Evolutionary conservation across 116 monocot species (phyloP).

Genomic region (Thalassia testudinum): DNA sequence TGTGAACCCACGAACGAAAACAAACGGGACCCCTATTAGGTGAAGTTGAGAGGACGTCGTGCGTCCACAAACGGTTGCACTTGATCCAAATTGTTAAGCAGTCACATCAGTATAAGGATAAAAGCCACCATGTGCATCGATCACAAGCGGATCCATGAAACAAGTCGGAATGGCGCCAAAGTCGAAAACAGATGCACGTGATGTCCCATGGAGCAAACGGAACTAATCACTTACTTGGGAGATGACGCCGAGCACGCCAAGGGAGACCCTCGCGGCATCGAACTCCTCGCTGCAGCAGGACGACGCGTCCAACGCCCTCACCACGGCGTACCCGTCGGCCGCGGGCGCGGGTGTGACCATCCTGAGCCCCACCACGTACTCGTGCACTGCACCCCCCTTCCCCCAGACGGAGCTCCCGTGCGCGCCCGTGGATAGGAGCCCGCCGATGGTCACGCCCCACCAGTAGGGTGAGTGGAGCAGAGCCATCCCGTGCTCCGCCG

Average conservation of each 20-base stretch:
- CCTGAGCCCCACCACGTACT: constrained; percentile 31
- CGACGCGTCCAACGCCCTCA: constrained; percentile 9
- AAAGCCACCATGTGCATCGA: too few relatives aligned
- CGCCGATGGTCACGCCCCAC: constrained; percentile 47
- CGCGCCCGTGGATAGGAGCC: constrained; percentile 37
- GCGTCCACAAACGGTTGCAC: too few relatives aligned
- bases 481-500: constrained; percentile 30
- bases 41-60: too few relatives aligned
- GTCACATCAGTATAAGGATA: too few relatives aligned
- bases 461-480: constrained; percentile 43
- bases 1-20: too few relatives aligned
- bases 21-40: too few relatives aligned
- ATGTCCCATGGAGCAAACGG: too few relatives aligned
- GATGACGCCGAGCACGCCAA: constrained; percentile 51
- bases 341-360: constrained; percentile 25
- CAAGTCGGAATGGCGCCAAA: too few relatives aligned
- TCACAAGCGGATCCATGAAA: too few relatives aligned
- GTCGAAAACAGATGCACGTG: too few relatives aligned
- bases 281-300: constrained; percentile 7
- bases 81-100: too few relatives aligned
- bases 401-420: constrained; percentile 56
- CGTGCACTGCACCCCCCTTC: constrained; percentile 43
- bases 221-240: constrained; percentile 49
- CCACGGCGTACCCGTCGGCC: constrained; percentile 25
- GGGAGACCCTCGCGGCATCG: constrained; percentile 43